A percentile compares a stretch with the other conserved stretches of the same genome.
Conservation (phyloP, 495 filamentous ascomycete genomes). For the Podospora australis region DNA sequence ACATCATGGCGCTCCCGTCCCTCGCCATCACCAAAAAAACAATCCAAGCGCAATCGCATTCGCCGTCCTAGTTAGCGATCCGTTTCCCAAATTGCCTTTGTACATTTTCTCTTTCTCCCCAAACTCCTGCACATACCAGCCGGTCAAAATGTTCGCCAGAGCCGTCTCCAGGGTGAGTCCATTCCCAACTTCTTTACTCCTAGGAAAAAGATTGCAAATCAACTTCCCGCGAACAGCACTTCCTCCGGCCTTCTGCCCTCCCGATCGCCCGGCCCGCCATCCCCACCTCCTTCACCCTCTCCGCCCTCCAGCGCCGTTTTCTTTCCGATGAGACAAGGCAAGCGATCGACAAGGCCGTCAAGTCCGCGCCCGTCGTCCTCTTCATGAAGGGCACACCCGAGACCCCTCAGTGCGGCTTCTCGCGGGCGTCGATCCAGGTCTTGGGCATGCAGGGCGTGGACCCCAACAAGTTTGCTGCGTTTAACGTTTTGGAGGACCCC, state of each 20-base stretch:
- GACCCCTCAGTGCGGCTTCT: slow-evolving; percentile 96
- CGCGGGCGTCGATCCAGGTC: slow-evolving; percentile 89
- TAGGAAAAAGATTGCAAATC: not conserved
- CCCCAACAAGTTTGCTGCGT: slow-evolving; percentile 91
- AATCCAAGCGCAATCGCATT: not conserved
- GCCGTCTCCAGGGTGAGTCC: slow-evolving; percentile 21
- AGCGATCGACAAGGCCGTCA: slow-evolving; percentile 83
- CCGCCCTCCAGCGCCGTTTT: slow-evolving; percentile 39
- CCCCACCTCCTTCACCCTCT: not conserved
- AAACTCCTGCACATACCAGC: no score
- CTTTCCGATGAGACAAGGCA: slow-evolving; percentile 69
- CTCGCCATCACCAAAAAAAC: slow-evolving; percentile 5
- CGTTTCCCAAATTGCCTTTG: no score
- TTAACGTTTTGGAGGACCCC: slow-evolving; percentile 89
- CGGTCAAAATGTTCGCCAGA: slow-evolving; percentile 21
- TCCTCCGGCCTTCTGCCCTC: slow-evolving; percentile 13
- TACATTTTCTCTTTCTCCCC: no score
- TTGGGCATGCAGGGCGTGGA: slow-evolving; percentile 91
- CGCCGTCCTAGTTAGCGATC: no score
- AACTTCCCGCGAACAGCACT: slow-evolving; percentile 8
- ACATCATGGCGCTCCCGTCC: not conserved
- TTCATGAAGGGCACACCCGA: slow-evolving; percentile 99
- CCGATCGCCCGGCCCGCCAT: not conserved
- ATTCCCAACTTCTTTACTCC: not conserved
- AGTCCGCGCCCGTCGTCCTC: slow-evolving; percentile 80